These are phyloP conservation scores for Cladorrhinum samala DNA, from an alignment of 495 filamentous ascomycete species.

Conservation along the genomic window DNA sequence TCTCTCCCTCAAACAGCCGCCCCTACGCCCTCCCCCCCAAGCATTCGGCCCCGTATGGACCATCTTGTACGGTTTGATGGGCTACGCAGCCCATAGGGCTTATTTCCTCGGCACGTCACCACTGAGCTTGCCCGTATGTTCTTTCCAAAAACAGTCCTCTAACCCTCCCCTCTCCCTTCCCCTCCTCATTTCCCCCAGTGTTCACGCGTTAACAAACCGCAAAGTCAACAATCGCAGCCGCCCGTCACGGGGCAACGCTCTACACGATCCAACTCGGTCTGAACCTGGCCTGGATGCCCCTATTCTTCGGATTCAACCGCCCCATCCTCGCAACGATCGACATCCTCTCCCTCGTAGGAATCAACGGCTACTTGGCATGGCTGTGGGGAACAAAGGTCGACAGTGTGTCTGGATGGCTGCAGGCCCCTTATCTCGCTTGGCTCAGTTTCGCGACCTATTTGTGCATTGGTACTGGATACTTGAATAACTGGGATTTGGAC, in stretches of 20 bases:
- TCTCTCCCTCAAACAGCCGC: conserved; percentile 66
- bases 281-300: conserved; percentile 87
- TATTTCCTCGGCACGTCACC: conserved; percentile 49
- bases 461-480: conserved; percentile 59
- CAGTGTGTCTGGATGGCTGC: conserved; percentile 58
- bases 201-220: too few relatives aligned
- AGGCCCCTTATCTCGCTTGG: conserved; percentile 79
- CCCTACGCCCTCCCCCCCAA: conserved; percentile 68
- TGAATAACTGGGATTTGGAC: conserved; percentile 65
- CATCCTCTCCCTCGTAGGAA: conserved; percentile 63
- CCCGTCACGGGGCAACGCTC: conserved; percentile 60
- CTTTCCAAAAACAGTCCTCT: not conserved
- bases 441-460: conserved; percentile 79
- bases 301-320: conserved; percentile 71
- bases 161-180: not conserved
- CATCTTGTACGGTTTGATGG: conserved; percentile 78
- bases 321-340: conserved; percentile 71
- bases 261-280: conserved; percentile 80
- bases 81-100: conserved; percentile 72
- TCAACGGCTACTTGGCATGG: conserved; percentile 63
- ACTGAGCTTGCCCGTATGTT: conserved; percentile 19
- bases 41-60: conserved; percentile 87
- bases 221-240: conserved; percentile 20
- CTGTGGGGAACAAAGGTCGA: conserved; percentile 67
- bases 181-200: too few relatives aligned